Percentiles rank a stretch among this genome's conserved stretches.
Conservation (phyloP, 2,329 filamentous ascomycete genomes). For the Acarospora socialis region DNA sequence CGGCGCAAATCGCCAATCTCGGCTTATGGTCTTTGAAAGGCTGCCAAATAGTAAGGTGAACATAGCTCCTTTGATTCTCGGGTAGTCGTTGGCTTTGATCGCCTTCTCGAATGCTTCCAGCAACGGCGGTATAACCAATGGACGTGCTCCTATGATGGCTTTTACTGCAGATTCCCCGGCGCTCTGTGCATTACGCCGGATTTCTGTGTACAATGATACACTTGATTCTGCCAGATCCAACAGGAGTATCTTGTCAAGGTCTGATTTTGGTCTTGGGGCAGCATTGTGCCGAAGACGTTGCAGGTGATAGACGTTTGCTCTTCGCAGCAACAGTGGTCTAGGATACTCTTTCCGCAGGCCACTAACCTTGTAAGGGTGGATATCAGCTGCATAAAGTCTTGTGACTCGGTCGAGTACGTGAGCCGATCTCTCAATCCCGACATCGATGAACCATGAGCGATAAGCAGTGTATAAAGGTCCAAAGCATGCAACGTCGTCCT, state of each 20-base stretch:
- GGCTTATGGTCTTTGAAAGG: conserved; percentile 70
- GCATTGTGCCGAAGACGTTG: conserved; percentile 91
- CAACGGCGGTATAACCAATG: conserved; percentile 79
- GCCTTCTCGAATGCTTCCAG: conserved; percentile 65
- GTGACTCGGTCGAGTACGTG: conserved; percentile 82
- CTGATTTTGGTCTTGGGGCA: conserved; percentile 70
- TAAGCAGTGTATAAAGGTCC: conserved; percentile 86
- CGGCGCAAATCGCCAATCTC: conserved; percentile 91
- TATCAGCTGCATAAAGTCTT: conserved; percentile 71
- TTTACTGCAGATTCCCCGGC: conserved; percentile 90
- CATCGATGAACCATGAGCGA: conserved; percentile 91
- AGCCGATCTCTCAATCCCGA: conserved; percentile 88
- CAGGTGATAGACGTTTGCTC: conserved; percentile 87
- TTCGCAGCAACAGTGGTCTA: conserved; percentile 75
- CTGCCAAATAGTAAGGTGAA: conserved; percentile 84
- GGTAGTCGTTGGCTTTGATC: conserved; percentile 65
- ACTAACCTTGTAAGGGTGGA: conserved; percentile 85
- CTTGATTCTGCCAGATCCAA: conserved; percentile 81
- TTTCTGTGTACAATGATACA: conserved; percentile 85
- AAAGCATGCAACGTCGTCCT: conserved; percentile 93
- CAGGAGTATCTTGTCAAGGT: conserved; percentile 74
- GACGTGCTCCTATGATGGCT: conserved; percentile 72
- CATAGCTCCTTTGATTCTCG: conserved; percentile 86
- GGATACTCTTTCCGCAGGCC: conserved; percentile 87
- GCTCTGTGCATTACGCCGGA: conserved; percentile 82